Evolutionary conservation across 306 rosid genomes (phyloP), one percentile per base, ranked within the genome.

Genomic region (Senna siamea): DNA sequence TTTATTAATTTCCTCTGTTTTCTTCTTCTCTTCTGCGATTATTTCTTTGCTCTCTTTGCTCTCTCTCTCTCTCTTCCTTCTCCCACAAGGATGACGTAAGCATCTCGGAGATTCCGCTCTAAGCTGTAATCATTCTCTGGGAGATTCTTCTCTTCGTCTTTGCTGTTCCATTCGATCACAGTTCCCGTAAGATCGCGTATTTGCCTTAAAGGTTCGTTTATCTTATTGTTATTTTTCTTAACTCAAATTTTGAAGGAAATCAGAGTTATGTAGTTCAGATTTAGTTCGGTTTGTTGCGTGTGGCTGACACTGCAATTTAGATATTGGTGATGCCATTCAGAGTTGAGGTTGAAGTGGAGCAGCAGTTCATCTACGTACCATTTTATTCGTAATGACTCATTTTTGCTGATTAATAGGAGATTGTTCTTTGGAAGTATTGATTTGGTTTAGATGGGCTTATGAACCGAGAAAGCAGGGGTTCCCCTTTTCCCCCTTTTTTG

Each of bases 171-270:
- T 28, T 44, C 18, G n/a, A 58, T n/a, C 38, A 0, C 46, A 34
- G 15, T 40, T 20, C 14, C 44, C 62, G 37, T 11, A 64, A 52
- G 81, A 58, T 76, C 86, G 34, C 38, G 5, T 7, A 1, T 60
- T 76, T 66, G 20, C 72, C 53, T 53, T 15, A 51, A 44, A 76
- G 83, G 83, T 79, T 5, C 8, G 38, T 54, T 66, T 7, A 2
- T 60, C 15, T 17, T 37, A 37, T 37, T 37, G 2, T 37, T 37
- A 5, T 9, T 30, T 32, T 3, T 32, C 4, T n/a, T 9, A 3
- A 22, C 64, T 74, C 52, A 20, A 1, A 5, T 57, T 44, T 66
- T 53, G 18, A 30, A 55, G 28, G 46, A 71, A 61, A 78, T 75
- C 71, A 22, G 32, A 22, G 63, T 28, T 61, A n/a, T n/a, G 6